Conservation (phyloP, 345 rosid species). For the Bretschneidera sinensis region DNA sequence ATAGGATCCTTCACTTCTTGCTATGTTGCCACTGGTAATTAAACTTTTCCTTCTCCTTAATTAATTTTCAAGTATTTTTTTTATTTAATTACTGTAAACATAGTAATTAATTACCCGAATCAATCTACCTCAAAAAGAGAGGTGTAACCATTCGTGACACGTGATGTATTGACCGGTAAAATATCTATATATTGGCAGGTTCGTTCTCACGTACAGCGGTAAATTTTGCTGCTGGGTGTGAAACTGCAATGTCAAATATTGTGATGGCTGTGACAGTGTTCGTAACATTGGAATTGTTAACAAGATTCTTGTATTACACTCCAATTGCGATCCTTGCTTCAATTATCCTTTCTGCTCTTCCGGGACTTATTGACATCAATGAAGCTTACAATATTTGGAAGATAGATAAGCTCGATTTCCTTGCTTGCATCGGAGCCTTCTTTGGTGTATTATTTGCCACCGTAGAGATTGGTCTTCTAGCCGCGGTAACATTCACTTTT, state of each 20-base stretch:
- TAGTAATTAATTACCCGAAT: no score
- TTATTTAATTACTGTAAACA: no score
- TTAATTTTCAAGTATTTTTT: no score
- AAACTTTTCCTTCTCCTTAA: no score
- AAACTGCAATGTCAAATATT: constrained; percentile 70
- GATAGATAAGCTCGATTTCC: constrained; percentile 79
- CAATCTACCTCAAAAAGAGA: no score
- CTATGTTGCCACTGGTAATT: constrained; percentile 84
- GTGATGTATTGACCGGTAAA: no score
- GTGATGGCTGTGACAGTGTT: constrained; percentile 86
- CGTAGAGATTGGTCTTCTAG: constrained; percentile 80
- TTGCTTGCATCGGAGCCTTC: constrained; percentile 81
- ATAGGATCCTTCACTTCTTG: constrained; percentile 82
- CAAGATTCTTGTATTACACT: constrained; percentile 72
- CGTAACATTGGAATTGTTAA: constrained; percentile 52
- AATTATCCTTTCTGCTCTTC: constrained; percentile 77
- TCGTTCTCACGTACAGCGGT: constrained; percentile 92
- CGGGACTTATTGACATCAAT: constrained; percentile 65
- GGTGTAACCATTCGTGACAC: no score
- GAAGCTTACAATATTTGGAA: constrained; percentile 69
- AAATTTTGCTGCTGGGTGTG: constrained; percentile 80
- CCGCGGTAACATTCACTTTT: constrained; percentile 63
- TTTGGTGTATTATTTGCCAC: constrained; percentile 72
- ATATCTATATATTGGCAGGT: no score
- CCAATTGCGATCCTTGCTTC: constrained; percentile 81